Evolutionary conservation across 371 early-diverging fungal species (phyloP), one percentile per base, ranked within the genome.

Genomic region (Mucor saturninus): DNA sequence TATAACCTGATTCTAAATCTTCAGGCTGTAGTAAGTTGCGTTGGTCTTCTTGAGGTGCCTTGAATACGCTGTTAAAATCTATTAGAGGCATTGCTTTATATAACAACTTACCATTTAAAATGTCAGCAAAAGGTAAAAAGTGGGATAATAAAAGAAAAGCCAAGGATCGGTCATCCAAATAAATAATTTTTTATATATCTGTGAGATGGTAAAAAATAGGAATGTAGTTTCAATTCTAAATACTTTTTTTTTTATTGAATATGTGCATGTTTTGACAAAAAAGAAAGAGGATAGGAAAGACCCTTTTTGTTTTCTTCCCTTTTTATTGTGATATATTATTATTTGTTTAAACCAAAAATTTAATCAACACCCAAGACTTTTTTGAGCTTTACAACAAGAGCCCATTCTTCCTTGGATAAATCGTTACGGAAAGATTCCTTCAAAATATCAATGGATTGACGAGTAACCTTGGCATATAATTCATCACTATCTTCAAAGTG

Each of bases 371-470:
- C 70, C 68, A 90, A 71, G 29, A 85, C 52, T 71, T 82, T 87
- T 81, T 94, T 94, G 59, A 99, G 83, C 79, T 90, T 91, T 57
- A 92, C 83, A 15, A 98, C 76, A 37, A 96, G 79, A 38, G 73
- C 87, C 97, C 98, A 96, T 53, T 98, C 98, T 39, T 98, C 99
- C 80, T 93, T 92, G 56, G 86, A 80, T 67, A 99, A 59, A 71
- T 99, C 99, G 59, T 94, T 90, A 65, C 96, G 91, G 92, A 99
- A 99, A 37, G 87, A 91, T 61, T 93, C 90, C 84, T 99, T 99
- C 71, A 99, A 85, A 43, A 99, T 86, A 78, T 99, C 97, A 74
- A 99, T 99, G 37, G 97, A 97, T 54, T 80, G 80, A 48, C 99
- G 93, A 14, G 96, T 90, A 68, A 99, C 90, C 76, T 86, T 83